Conservation (phyloP, 805 yeast species). For the Candida broadrunensis region DNA sequence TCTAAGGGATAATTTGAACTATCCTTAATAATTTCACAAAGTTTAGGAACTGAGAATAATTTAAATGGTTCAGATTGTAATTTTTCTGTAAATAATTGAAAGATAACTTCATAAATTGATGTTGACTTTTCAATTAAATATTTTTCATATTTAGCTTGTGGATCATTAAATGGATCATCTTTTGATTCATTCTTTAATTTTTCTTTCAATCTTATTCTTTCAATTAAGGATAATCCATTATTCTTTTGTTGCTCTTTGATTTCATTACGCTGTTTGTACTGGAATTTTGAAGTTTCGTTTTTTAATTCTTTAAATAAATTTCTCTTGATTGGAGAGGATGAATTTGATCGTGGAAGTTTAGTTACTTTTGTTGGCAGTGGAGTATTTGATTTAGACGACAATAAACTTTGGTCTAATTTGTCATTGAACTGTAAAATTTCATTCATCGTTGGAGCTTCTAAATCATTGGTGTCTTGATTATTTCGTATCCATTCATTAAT, state of each 20-base stretch:
- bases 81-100: slow-evolving; percentile 17
- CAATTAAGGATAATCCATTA: slow-evolving; percentile 31
- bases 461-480: slow-evolving; percentile 10
- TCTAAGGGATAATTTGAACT: slow-evolving; percentile 29
- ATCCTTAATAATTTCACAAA: slow-evolving; percentile 28
- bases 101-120: slow-evolving; percentile 32
- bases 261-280: slow-evolving; percentile 27
- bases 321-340: slow-evolving; percentile 11
- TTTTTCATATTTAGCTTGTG: slow-evolving; percentile 18
- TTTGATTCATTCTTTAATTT: slow-evolving; percentile 14
- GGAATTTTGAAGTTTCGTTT: slow-evolving; percentile 35
- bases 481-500: slow-evolving; percentile 21
- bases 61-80: slow-evolving; percentile 4
- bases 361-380: slow-evolving; percentile 5
- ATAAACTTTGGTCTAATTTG: neutral
- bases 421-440: neutral
- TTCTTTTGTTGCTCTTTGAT: slow-evolving; percentile 11
- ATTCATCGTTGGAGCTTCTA: neutral
- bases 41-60: slow-evolving; percentile 21
- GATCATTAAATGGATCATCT: slow-evolving; percentile 8
- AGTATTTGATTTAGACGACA: slow-evolving; percentile 4
- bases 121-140: slow-evolving; percentile 25
- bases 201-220: slow-evolving; percentile 37
- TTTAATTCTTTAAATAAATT: slow-evolving; percentile 14
- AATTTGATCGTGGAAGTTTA: slow-evolving; percentile 3